These are phyloP conservation scores for Vigna angularis DNA, from an alignment of 306 rosid species.

Conservation along the genomic window DNA sequence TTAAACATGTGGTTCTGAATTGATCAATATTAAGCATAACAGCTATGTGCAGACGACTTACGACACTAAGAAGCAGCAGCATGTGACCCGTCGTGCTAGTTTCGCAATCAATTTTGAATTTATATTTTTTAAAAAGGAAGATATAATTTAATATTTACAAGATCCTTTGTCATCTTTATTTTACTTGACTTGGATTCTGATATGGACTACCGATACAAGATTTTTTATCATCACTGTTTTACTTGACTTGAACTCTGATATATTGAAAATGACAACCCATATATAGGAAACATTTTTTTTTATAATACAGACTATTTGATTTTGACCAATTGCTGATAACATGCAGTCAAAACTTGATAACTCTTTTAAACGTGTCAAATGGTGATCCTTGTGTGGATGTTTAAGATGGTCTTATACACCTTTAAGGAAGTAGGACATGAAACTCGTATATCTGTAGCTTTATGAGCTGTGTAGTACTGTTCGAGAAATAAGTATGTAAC, in stretches of 20 bases:
- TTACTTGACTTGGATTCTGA: constrained; percentile 14
- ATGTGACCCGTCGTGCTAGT: constrained; percentile 2
- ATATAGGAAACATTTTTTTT: not conserved
- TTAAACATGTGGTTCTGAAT: constrained; percentile 1
- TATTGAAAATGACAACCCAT: too few relatives aligned
- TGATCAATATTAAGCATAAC: not conserved
- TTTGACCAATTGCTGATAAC: not conserved
- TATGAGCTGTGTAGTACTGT: not conserved
- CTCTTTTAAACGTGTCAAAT: not conserved
- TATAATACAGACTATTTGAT: too few relatives aligned
- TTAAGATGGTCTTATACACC: not conserved
- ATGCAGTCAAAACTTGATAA: not conserved
- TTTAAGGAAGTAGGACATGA: not conserved
- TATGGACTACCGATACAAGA: not conserved
- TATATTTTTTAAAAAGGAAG: not conserved
- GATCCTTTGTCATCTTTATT: not conserved
- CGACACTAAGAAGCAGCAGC: not conserved
- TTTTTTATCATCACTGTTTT: not conserved
- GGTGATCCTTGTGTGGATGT: not conserved
- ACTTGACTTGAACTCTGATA: constrained; percentile 11
- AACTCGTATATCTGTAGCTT: not conserved
- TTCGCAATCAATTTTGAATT: not conserved
- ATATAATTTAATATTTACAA: not conserved
- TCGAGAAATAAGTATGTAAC: not conserved
- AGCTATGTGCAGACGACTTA: not conserved